Evolutionary conservation across 306 rosid genomes (phyloP).

Genomic region (Lotus japonicus): DNA sequence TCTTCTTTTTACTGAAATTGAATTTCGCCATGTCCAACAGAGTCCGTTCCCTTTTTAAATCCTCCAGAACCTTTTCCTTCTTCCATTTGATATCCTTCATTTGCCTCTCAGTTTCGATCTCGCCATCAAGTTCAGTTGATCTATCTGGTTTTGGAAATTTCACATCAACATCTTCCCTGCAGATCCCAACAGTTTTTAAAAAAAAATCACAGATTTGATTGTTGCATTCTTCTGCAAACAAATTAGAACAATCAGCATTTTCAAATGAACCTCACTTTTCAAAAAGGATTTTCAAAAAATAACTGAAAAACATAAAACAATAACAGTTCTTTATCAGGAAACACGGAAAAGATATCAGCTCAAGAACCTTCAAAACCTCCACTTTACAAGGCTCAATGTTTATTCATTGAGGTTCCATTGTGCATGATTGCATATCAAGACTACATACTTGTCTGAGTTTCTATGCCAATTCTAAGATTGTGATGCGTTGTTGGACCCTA

Average conservation of each 20-base stretch:
- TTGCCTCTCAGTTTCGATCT: conserved; percentile 47
- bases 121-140: conserved; percentile 33
- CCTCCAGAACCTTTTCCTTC: conserved; percentile 60
- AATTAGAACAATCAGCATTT: neutral
- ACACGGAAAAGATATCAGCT: neutral
- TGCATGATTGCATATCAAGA: too few relatives aligned
- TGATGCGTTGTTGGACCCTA: neutral
- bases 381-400: neutral
- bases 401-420: too few relatives aligned
- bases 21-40: conserved; percentile 50
- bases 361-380: too few relatives aligned
- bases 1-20: conserved; percentile 54
- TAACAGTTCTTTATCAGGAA: neutral
- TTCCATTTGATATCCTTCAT: conserved; percentile 46
- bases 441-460: too few relatives aligned
- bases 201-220: neutral
- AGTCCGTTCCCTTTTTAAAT: conserved; percentile 49
- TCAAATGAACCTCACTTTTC: neutral
- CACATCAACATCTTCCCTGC: conserved; percentile 71
- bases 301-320: neutral
- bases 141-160: conserved; percentile 54
- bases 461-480: neutral
- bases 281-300: neutral
- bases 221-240: conserved; percentile 9
- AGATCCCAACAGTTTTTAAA: neutral